phyloP scores from a whole-genome alignment of 2,329 filamentous ascomycete genomes.

The Fusarium haematococcum region DNA sequence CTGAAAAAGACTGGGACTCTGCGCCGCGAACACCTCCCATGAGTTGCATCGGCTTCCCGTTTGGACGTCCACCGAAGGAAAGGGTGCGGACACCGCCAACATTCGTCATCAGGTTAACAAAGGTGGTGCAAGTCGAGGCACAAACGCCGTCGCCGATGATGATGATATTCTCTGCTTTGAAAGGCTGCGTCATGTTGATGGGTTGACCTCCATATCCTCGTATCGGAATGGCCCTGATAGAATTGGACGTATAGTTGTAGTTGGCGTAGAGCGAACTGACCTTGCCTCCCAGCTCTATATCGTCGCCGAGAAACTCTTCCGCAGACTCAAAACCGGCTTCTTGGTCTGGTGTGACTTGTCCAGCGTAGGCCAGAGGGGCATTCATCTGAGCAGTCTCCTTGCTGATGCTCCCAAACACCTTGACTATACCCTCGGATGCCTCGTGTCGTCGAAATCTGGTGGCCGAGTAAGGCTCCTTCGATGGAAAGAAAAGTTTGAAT shows the following conservation, averaged over 20 bases:
- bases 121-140: conserved; percentile 14
- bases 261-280: background rate
- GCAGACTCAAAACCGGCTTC: background rate
- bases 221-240: background rate
- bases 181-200: background rate
- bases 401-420: background rate
- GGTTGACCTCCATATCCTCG: background rate
- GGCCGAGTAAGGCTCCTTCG: background rate
- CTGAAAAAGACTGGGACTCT: background rate
- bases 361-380: background rate
- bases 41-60: conserved; percentile 18
- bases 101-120: conserved; percentile 13
- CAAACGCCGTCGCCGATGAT: conserved; percentile 24
- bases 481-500: conserved; percentile 57
- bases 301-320: background rate
- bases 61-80: conserved; percentile 18
- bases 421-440: background rate
- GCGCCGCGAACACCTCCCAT: conserved; percentile 25
- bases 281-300: background rate
- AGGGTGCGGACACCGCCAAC: conserved; percentile 14
- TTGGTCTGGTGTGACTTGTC: conserved; percentile 2
- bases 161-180: conserved; percentile 18
- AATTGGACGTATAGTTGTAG: background rate
- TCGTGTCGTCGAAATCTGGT: background rate
- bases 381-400: background rate